phyloP scores from a whole-genome alignment of 768 basidiomycete species.

The Antrodiella citrinella region DNA sequence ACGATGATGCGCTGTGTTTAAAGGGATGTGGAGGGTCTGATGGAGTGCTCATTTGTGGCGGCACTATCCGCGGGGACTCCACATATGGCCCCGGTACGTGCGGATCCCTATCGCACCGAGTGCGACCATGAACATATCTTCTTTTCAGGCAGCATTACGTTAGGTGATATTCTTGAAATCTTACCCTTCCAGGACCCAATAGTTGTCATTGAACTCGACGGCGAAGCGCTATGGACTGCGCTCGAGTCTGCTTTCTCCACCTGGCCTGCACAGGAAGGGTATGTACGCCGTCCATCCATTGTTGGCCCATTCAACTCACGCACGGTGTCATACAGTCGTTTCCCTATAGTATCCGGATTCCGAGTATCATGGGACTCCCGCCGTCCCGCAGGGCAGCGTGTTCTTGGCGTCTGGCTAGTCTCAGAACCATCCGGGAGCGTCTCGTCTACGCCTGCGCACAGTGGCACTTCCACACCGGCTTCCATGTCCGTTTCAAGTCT shows the following conservation, averaged over 20 bases:
- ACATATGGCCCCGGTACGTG: constrained; percentile 70
- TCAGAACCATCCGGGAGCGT: constrained; percentile 24
- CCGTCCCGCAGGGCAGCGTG: constrained; percentile 58
- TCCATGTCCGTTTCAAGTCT: constrained; percentile 15
- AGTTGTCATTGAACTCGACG: constrained; percentile 75
- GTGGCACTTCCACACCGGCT: constrained; percentile 14
- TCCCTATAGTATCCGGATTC: constrained; percentile 81
- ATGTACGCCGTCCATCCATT: constrained; percentile 10
- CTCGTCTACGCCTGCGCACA: constrained; percentile 12
- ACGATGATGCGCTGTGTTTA: constrained; percentile 59
- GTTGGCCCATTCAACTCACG: background rate
- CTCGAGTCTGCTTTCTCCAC: constrained; percentile 64
- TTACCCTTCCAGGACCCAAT: constrained; percentile 83
- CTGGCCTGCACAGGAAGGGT: constrained; percentile 92
- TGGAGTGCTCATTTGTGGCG: constrained; percentile 74
- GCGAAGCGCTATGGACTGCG: constrained; percentile 70
- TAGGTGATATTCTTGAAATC: constrained; percentile 85
- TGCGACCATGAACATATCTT: constrained; percentile 2
- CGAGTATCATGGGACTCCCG: constrained; percentile 84
- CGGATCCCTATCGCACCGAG: too few relatives aligned
- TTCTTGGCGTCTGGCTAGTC: constrained; percentile 61
- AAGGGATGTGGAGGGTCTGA: constrained; percentile 61
- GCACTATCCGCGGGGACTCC: constrained; percentile 81
- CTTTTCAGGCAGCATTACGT: constrained; percentile 53
- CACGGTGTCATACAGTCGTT: constrained; percentile 45